Evolutionary conservation across 331 rosid species (phyloP).

Genomic region (Rosa hybrid): DNA sequence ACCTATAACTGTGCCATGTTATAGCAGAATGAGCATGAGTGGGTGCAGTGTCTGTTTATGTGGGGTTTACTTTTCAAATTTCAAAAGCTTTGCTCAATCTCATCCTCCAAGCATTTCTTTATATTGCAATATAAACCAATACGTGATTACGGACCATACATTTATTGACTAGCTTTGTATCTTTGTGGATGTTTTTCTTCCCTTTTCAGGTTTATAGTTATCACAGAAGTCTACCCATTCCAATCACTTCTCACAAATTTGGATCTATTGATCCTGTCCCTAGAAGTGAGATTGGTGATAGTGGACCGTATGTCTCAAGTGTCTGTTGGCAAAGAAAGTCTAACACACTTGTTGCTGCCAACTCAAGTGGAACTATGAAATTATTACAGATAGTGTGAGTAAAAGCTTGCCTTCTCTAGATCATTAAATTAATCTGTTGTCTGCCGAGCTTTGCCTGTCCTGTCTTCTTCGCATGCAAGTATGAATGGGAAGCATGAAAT

Average conservation of each 20-base stretch:
- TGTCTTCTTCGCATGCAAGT: not conserved
- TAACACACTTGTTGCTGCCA: constrained; percentile 62
- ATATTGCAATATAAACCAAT: not conserved
- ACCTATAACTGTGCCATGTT: not conserved
- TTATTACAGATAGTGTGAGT: constrained; percentile 58
- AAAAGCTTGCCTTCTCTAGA: not conserved
- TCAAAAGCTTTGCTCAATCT: not conserved
- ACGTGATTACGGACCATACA: not conserved
- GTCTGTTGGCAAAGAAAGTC: constrained; percentile 76
- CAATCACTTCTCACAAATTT: constrained; percentile 57
- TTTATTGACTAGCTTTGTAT: not conserved
- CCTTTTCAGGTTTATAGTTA: constrained; percentile 62
- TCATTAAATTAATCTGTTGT: not conserved
- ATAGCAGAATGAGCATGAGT: not conserved
- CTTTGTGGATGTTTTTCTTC: not conserved
- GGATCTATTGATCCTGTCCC: constrained; percentile 54
- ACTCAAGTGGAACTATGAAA: constrained; percentile 67
- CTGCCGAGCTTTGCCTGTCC: not conserved
- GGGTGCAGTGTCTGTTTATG: not conserved
- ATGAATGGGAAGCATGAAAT: not conserved
- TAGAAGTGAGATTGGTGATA: constrained; percentile 40
- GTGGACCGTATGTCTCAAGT: constrained; percentile 65
- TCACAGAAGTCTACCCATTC: constrained; percentile 64
- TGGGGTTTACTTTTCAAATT: not conserved
- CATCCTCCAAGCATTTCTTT: not conserved